Evolutionary conservation across 441 rosid genomes (phyloP).

Genomic region (Hypseocharis bilobata): DNA sequence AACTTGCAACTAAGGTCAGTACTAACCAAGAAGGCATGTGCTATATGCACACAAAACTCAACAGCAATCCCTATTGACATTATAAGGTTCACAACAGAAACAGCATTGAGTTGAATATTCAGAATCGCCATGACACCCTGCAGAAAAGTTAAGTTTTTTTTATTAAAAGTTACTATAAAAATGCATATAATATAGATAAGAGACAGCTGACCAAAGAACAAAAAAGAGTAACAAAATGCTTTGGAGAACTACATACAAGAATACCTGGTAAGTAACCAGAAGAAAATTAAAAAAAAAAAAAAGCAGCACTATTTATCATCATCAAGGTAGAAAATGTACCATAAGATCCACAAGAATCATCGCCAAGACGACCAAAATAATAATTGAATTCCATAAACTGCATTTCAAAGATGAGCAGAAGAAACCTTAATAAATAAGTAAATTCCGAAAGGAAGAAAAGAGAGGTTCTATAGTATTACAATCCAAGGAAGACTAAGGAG

Average conservation of each 20-base stretch:
- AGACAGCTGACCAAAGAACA: not conserved
- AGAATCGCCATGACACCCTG: constrained; percentile 60
- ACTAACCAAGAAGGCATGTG: constrained; percentile 55
- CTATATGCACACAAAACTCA: constrained; percentile 56
- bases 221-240: constrained; percentile 10
- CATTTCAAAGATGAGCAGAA: constrained; percentile 20
- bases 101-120: constrained; percentile 57
- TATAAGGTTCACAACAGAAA: constrained; percentile 53
- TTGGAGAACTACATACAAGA: not conserved
- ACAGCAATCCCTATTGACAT: constrained; percentile 65
- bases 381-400: constrained; percentile 60
- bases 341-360: constrained; percentile 56
- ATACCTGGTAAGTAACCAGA: not conserved
- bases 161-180: constrained; percentile 17
- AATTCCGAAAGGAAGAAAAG: not conserved
- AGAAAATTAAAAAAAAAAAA: not conserved
- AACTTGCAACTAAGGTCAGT: not conserved
- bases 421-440: not conserved
- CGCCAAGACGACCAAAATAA: constrained; percentile 44
- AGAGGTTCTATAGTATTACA: not conserved
- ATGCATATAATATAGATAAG: constrained; percentile 3
- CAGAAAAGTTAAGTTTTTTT: constrained; percentile 16
- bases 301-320: not conserved
- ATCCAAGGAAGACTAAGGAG: constrained; percentile 11
- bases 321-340: constrained; percentile 29